Evolutionary conservation across 2,329 filamentous ascomycete species (phyloP), one percentile per base, ranked within the genome.

Genomic region (Elsinoe perseae): DNA sequence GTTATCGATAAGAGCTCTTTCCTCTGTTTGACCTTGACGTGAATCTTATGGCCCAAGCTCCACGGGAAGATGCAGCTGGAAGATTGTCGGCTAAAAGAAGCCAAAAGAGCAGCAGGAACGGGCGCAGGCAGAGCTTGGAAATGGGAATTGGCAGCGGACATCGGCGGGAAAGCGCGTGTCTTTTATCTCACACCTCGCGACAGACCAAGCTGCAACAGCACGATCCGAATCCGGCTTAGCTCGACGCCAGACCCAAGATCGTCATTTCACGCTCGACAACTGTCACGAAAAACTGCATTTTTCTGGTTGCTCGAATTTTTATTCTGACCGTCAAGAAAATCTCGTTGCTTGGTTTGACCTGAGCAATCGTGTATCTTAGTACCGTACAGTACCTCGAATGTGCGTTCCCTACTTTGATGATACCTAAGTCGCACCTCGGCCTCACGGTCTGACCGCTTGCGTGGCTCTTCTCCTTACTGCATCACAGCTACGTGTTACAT

Each of bases 101-200:
- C 5, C 40, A 25, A 25, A 9, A 18, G 38, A 18, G 27, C 28
- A 36, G 30, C 28, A 30, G 48, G 16, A 34, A 32, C 25, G 28
- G 27, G 4, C 20, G 30, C 28, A 30, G 48, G 16, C 20, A 32
- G 14, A 50, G 44, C 25, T 50, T 32, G 44, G 28, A 27, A 50
- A 50, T 50, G 44, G 44, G 44, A 50, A 50, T 50, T 50, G 44
- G 44, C 44, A 32, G 44, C 44, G 44, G 44, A 32, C 27, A 32
- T 50, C 44, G 44, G 44, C 25, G 44, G 44, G 44, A 30, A 32
- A 50, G 23, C 44, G 44, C 40, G 44, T 30, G 28, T 50, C 44
- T 50, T 50, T 50, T 50, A 50, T 50, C 25, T 32, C 44, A 25
- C 7, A 18, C 40, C 40, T 50, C 44, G 27, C 44, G 20, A 30